phyloP scores from a whole-genome alignment of 257 asterid species.

The Solanum pimpinellifolium region DNA sequence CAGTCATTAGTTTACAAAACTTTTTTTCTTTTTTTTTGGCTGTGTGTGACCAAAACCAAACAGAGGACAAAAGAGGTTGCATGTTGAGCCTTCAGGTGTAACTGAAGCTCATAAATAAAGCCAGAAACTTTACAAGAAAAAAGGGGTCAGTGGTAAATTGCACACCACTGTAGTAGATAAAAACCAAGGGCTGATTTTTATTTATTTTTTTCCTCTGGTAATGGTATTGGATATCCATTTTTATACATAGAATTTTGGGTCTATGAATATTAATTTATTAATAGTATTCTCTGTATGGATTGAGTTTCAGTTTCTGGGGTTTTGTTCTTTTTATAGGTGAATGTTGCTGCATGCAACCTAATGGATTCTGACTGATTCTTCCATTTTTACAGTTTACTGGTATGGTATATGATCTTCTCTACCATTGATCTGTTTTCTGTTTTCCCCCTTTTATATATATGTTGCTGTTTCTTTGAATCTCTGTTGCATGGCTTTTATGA shows the following conservation, averaged over 20 bases:
- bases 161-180: neutral
- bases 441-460: neutral
- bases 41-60: neutral
- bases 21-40: neutral
- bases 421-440: neutral
- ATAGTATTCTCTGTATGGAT: neutral
- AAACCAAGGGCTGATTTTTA: neutral
- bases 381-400: neutral
- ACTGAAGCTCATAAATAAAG: neutral
- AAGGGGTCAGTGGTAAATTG: neutral
- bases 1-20: neutral
- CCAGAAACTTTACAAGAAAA: neutral
- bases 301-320: conserved; percentile 1
- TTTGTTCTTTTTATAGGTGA: neutral
- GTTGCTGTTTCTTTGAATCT: neutral
- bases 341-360: neutral
- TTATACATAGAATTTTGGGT: neutral
- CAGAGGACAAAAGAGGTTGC: neutral
- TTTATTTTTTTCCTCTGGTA: neutral
- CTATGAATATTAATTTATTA: neutral
- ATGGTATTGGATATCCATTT: neutral
- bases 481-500: neutral
- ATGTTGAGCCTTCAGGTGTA: neutral
- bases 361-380: neutral
- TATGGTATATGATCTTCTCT: neutral